Base-by-base conservation (phyloP, 2,329 filamentous ascomycete species). In the Cladosporium oxysporum region DNA sequence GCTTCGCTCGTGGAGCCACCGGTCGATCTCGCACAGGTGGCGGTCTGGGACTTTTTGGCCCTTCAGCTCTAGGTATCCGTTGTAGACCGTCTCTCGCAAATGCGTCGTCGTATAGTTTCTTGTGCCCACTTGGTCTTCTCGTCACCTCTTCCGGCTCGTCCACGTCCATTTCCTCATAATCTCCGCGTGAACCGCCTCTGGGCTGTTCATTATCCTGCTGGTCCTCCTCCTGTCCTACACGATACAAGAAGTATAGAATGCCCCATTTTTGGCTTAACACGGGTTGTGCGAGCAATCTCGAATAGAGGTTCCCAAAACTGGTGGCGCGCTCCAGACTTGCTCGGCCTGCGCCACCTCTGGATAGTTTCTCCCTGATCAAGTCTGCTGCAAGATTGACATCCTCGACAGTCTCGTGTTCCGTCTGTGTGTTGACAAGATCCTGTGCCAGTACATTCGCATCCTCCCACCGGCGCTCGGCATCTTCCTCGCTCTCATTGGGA, bases 231-330 rank as follows among this genome's bases (percentile, higher is more conserved):
- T 64, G 58, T 37, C 50, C 88, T 58, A 97, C 85, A 72, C 92
- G 89, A 76, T 95, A 91, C 50, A 99, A 86, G 50, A 99, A 88
- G 76, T 96, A 96, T 23, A 99, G 84, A 70, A 99, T 97, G 3
- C 91, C 92, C 93, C 93, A 98, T 85, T 99, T 99, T 78, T 97
- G 91, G 73, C 91, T 91, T 53, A 99, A 84, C 6, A 98, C 93
- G 0, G 93, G 93, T 70, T 97, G 88, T n/a, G 92, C 91, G 29
- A 97, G 83, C 21, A 99, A 85, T 65, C 92, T 87, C 37, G 92
- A 92, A 79, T 97, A 97, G 31, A 99, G 85, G 75, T 97, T 96
- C 28, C 92, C 90, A 79, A 97, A 97, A 68, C 90, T 87, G 23
- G 94, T 84, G 3, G 93, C 92, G 78, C 93, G 87, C 72, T 87